These are phyloP conservation scores for Trichoderma koningiopsis DNA, from an alignment of 2,329 filamentous ascomycete species.

Conservation along the genomic window DNA sequence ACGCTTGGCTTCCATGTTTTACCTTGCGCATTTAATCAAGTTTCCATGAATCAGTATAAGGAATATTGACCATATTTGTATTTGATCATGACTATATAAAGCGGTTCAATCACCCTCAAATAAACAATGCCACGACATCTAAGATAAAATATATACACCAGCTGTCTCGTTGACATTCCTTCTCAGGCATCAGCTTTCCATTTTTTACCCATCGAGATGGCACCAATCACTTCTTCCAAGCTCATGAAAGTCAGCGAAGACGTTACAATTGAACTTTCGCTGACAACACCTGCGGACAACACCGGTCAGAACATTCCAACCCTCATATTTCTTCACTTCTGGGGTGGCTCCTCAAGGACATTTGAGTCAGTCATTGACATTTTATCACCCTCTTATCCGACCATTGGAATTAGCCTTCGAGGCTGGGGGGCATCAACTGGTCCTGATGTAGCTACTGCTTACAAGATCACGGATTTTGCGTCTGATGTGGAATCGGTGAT, in stretches of 20 bases:
- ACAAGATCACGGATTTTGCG: background rate
- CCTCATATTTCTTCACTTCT: background rate
- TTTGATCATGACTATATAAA: too few relatives aligned
- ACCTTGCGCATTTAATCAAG: too few relatives aligned
- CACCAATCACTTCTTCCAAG: background rate
- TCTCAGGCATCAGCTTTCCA: background rate
- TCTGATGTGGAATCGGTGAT: background rate
- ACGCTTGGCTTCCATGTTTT: too few relatives aligned
- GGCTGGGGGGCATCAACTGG: background rate
- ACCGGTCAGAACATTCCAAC: background rate
- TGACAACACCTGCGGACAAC: background rate
- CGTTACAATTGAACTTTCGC: background rate
- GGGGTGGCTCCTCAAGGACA: background rate
- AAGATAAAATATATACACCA: too few relatives aligned
- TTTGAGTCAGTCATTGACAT: background rate
- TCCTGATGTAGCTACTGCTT: background rate
- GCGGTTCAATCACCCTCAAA: too few relatives aligned
- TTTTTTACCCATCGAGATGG: background rate
- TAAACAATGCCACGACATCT: too few relatives aligned
- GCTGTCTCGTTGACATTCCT: background rate
- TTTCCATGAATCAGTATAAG: too few relatives aligned
- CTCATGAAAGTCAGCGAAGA: background rate
- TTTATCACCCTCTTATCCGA: background rate
- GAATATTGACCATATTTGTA: too few relatives aligned
- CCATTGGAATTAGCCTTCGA: background rate